phyloP scores from a whole-genome alignment of 257 asterid genomes.

The Catharanthus roseus region DNA sequence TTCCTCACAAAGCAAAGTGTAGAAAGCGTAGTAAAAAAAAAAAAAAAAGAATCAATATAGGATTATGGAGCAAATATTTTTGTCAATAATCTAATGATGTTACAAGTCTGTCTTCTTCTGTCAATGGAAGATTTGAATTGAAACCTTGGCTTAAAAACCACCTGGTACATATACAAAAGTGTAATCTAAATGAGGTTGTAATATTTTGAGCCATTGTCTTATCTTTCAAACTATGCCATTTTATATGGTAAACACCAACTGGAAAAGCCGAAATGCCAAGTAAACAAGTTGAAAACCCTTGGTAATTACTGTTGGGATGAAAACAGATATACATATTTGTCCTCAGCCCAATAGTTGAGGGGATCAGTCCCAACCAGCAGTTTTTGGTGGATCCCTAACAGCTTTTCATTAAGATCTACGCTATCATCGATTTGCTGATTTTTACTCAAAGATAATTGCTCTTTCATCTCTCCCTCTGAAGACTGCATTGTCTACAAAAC shows the following conservation, averaged over 20 bases:
- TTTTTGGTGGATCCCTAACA: slow-evolving; percentile 33
- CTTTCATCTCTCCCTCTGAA: slow-evolving; percentile 18
- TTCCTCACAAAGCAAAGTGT: too few species aligned
- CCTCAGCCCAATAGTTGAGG: slow-evolving; percentile 21
- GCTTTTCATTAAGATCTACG: slow-evolving; percentile 45
- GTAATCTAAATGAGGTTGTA: too few species aligned
- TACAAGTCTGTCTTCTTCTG: too few species aligned
- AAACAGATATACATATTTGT: slow-evolving; percentile 44
- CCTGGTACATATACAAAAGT: too few species aligned
- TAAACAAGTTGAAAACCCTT: slow-evolving; percentile 79
- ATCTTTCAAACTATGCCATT: slow-evolving; percentile 75
- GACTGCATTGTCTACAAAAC: slow-evolving; percentile 37
- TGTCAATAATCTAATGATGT: too few species aligned
- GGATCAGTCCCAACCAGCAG: slow-evolving; percentile 17
- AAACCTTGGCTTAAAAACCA: too few species aligned
- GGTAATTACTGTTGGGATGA: slow-evolving; percentile 46
- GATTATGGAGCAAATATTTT: too few species aligned
- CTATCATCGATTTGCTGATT: slow-evolving; percentile 36
- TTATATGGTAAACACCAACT: slow-evolving; percentile 56
- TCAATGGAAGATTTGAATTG: too few species aligned
- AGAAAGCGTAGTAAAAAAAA: too few species aligned
- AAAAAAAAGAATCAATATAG: too few species aligned
- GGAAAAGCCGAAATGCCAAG: slow-evolving; percentile 61
- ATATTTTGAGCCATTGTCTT: too few species aligned
- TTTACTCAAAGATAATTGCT: slow-evolving; percentile 20